phyloP scores from a whole-genome alignment of 305 asterid species.

The Ajuga reptans region DNA sequence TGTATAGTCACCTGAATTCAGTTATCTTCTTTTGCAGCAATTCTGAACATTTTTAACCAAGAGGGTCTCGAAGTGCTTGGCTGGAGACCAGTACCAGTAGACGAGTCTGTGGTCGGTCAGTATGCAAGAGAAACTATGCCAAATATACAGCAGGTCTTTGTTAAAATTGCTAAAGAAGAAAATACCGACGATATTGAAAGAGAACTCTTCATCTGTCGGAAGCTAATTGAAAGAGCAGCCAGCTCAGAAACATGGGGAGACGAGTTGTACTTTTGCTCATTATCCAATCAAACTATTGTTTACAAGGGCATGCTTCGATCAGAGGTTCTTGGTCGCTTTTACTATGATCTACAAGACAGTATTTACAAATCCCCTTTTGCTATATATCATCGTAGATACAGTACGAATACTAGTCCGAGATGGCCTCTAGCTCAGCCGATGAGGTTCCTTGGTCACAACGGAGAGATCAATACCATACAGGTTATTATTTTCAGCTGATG shows the following conservation, averaged over 20 bases:
- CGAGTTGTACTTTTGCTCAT: slow-evolving; percentile 89
- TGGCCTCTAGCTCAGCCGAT: slow-evolving; percentile 99
- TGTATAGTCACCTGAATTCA: slow-evolving; percentile 20
- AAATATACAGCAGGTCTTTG: slow-evolving; percentile 84
- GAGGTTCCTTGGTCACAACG: slow-evolving; percentile 99
- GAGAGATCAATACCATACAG: slow-evolving; percentile 99
- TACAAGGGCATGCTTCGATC: slow-evolving; percentile 99
- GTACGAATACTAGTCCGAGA: slow-evolving; percentile 96
- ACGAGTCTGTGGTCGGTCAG: slow-evolving; percentile 69
- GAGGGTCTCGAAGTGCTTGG: slow-evolving; percentile 99
- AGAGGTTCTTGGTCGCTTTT: slow-evolving; percentile 83
- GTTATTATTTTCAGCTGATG: slow-evolving; percentile 28
- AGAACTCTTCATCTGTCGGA: slow-evolving; percentile 85
- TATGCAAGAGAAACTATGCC: slow-evolving; percentile 90
- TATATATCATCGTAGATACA: slow-evolving; percentile 92
- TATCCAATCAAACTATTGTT: slow-evolving; percentile 90
- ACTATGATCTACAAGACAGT: slow-evolving; percentile 70
- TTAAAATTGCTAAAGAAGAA: slow-evolving; percentile 77
- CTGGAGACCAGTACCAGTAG: slow-evolving; percentile 92
- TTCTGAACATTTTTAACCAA: slow-evolving; percentile 56
- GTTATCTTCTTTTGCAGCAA: slow-evolving; percentile 47
- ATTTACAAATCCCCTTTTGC: slow-evolving; percentile 82
- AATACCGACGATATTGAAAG: slow-evolving; percentile 87
- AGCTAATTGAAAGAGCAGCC: slow-evolving; percentile 72
- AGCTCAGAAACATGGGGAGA: slow-evolving; percentile 72